A percentile compares a stretch with the other conserved stretches of the same genome.
Evolutionary conservation across 305 asterid genomes (phyloP).

Genomic region (Petunia hybrid): DNA sequence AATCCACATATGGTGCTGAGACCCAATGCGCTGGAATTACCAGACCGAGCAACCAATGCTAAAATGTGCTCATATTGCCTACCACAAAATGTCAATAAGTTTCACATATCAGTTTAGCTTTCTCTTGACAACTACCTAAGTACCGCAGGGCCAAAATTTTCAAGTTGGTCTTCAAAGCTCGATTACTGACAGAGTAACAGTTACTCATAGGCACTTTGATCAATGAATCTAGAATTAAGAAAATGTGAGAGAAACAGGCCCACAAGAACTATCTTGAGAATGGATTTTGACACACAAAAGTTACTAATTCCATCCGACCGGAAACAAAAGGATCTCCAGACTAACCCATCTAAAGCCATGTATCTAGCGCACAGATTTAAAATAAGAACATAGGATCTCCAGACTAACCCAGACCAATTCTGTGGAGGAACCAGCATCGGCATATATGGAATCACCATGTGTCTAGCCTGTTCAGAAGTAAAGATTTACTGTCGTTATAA

Average conservation of each 20-base stretch:
- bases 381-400: slow-evolving; percentile 9
- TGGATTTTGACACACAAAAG: background rate
- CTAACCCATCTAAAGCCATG: background rate
- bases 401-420: slow-evolving; percentile 83
- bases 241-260: slow-evolving; percentile 1
- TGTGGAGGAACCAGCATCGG: slow-evolving; percentile 98
- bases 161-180: background rate
- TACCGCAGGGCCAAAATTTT: background rate
- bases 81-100: slow-evolving; percentile 7
- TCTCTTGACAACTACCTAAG: background rate
- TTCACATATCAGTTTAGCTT: slow-evolving; percentile 14
- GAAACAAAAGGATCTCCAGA: background rate
- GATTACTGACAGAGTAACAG: background rate
- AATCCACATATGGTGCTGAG: slow-evolving; percentile 27
- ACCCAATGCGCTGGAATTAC: slow-evolving; percentile 9
- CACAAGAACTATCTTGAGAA: background rate
- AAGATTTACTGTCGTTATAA: slow-evolving; percentile 25
- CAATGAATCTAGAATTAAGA: background rate
- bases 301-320: background rate
- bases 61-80: slow-evolving; percentile 1
- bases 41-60: slow-evolving; percentile 23
- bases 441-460: slow-evolving; percentile 99
- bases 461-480: slow-evolving; percentile 74
- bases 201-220: background rate
- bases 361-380: slow-evolving; percentile 11